Base-by-base conservation (phyloP, 208 protist genomes). In the Trypanosoma grayi region DNA sequence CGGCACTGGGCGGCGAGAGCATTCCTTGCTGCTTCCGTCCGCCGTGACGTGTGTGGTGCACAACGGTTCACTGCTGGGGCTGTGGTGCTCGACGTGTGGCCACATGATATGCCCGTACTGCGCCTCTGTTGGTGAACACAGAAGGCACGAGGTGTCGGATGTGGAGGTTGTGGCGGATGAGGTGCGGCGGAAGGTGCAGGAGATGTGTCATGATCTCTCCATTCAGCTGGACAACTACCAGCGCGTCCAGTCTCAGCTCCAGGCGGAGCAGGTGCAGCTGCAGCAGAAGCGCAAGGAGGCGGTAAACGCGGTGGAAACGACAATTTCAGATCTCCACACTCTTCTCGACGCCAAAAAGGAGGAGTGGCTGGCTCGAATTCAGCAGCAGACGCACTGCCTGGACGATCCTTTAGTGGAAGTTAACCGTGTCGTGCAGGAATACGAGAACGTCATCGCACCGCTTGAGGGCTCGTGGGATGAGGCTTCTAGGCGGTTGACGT, bases 41-140 rank as follows among this genome's bases (percentile, higher is more conserved):
- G 41, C 3, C 37, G 10, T 60, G 11, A 33, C 52, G 14, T 90
- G 83, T 63, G 39, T 46, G 5, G 57, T 74, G 33, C 83, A 90
- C 63, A 61, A 25, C 24, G 59, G 46, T 13, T 67, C 78, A 39
- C 20, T 78, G 34, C 58, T 77, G 45, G 75, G 70, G 22, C 66
- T 90, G 13, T 87, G 75, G 70, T 90, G 83, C 57, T 56, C 36
- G 0, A 70, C 64, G 27, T 90, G 83, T 60, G 41, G 55, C 14
- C 69, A 77, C 61, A 71, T 85, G 40, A 73, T 72, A 36, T 90
- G 83, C 56, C 77, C 83, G 18, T 86, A 87, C 70, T 90, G 83
- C 59, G 79, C 77, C 27, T 80, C 77, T 55, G 65, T 87, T 53
- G 83, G 83, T 16, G 22, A 33, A n/a, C 83, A 90, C 54, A 53